Evolutionary conservation across 2,329 filamentous ascomycete genomes (phyloP).

Genomic region (Beauveria sp.): DNA sequence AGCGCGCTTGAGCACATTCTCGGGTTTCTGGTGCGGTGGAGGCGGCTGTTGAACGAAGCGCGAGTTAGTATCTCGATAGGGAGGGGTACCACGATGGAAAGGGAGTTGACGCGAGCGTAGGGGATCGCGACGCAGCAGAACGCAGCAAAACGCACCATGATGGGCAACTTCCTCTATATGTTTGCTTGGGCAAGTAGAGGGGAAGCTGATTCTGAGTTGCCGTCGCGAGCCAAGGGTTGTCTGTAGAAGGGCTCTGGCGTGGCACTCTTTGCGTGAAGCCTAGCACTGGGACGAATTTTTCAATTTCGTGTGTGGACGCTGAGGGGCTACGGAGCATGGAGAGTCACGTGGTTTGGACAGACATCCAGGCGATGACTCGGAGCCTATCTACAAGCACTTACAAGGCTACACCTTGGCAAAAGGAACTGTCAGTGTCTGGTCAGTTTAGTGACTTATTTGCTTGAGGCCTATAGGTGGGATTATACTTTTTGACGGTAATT

Average conservation of each 20-base stretch:
- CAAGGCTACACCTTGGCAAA: not conserved
- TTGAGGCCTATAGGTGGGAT: too few species aligned
- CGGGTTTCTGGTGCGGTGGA: slow-evolving; percentile 92
- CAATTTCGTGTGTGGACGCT: slow-evolving; percentile 39
- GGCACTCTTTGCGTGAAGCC: slow-evolving; percentile 32
- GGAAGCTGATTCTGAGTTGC: slow-evolving; percentile 29
- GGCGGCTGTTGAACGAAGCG: slow-evolving; percentile 58
- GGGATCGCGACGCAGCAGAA: slow-evolving; percentile 14
- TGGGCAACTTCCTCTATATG: slow-evolving; percentile 44
- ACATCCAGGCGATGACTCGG: slow-evolving; percentile 18
- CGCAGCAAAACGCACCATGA: slow-evolving; percentile 33
- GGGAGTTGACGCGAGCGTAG: not conserved
- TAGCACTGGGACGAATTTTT: slow-evolving; percentile 33
- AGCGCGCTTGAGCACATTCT: slow-evolving; percentile 98
- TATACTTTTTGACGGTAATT: too few species aligned
- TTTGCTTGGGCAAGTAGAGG: slow-evolving; percentile 29
- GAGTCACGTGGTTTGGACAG: slow-evolving; percentile 25
- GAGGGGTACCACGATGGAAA: slow-evolving; percentile 20
- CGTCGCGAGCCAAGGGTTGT: slow-evolving; percentile 31
- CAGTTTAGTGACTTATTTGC: not conserved
- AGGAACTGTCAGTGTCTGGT: not conserved
- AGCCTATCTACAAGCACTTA: not conserved
- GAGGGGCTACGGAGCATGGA: slow-evolving; percentile 29
- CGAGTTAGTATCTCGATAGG: slow-evolving; percentile 22
- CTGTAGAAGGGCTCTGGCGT: slow-evolving; percentile 29